Evolutionary conservation across 192 early-diverging fungal genomes (phyloP).

Genomic region (Coemansia sp.): DNA sequence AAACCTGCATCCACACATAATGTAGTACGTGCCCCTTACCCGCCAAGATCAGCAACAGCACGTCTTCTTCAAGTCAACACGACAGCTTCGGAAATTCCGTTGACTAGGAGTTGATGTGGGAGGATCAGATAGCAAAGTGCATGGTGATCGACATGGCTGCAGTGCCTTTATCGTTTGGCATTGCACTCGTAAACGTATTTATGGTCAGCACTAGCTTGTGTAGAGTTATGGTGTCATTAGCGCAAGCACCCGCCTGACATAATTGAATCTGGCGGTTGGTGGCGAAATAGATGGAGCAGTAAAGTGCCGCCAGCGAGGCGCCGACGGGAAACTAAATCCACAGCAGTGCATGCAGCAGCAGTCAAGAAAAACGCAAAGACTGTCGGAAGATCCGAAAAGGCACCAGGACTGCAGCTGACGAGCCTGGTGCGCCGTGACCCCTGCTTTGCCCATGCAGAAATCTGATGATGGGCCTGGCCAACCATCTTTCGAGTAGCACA

Average conservation of each 20-base stretch:
- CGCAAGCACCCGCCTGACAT: background rate
- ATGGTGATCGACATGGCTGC: background rate
- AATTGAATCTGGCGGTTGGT: background rate
- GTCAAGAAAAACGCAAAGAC: background rate
- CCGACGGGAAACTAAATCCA: background rate
- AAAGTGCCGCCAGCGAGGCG: constrained; percentile 2
- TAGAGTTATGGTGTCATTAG: too few species aligned
- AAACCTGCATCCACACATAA: background rate
- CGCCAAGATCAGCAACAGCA: background rate
- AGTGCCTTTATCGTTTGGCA: background rate
- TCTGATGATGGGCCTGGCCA: constrained; percentile 6
- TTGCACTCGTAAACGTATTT: background rate
- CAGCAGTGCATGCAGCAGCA: background rate
- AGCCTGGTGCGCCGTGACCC: constrained; percentile 2
- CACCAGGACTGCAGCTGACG: constrained; percentile 10
- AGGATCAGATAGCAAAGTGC: constrained; percentile 2
- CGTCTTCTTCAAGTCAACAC: background rate
- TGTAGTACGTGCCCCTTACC: background rate
- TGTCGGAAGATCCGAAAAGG: background rate
- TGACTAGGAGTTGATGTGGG: background rate
- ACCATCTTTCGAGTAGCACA: background rate
- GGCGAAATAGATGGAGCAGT: background rate
- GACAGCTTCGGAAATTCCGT: too few species aligned
- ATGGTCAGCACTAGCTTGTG: background rate
- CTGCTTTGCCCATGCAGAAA: constrained; percentile 1